Base-by-base conservation (phyloP, 371 early-diverging fungal genomes). In the Fennellomyces sp. region DNA sequence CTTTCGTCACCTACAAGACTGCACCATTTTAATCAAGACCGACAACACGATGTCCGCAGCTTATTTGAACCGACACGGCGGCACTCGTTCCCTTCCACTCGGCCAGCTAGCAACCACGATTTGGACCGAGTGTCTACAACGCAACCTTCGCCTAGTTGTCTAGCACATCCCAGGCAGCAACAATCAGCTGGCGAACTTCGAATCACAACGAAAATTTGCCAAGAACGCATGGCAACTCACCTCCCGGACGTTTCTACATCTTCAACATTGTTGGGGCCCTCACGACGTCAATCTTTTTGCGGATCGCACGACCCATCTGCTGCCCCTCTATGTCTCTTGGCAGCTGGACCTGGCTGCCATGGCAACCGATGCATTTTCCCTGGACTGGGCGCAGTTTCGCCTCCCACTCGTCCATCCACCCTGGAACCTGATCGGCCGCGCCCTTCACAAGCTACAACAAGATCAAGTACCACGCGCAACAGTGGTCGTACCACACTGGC, bases 51-150 rank as follows among this genome's bases (percentile, higher is more conserved):
- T 66, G 12, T 29, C 54, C n/a, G 41, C 61, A n/a, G 30, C 68
- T 2, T 68, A 70, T 31, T 63, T 66, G 33, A 73, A 73, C 61
- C 61, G 63, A 19, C 66, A 67, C 49, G 69, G 69, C 17, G 66
- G 64, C 10, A 69, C 66, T n/a, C 49, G 60, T 3, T 69, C 74
- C 2, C 52, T 67, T 5, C 60, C 52, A 1, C 56, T 73, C 7
- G 21, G 56, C 42, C 41, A 50, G 27, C 30, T 73, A 29, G 69
- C 69, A 10, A 66, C 68, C 0, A 5, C 42, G 17, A 19, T 68
- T 0, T 68, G 58, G 66, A 61, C n/a, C 0, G 59, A 53, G 58
- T 68, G 64, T 29, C 60, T 73, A 3, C 3, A 56, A 25, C 30
- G 45, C 3, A 26, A 31, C 13, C 51, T 73, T n/a, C n/a, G n/a